Evolutionary conservation across 352 stramenopile genomes (phyloP), one percentile per base, ranked within the genome.

Genomic region (Globisporangium uncinulatum): DNA sequence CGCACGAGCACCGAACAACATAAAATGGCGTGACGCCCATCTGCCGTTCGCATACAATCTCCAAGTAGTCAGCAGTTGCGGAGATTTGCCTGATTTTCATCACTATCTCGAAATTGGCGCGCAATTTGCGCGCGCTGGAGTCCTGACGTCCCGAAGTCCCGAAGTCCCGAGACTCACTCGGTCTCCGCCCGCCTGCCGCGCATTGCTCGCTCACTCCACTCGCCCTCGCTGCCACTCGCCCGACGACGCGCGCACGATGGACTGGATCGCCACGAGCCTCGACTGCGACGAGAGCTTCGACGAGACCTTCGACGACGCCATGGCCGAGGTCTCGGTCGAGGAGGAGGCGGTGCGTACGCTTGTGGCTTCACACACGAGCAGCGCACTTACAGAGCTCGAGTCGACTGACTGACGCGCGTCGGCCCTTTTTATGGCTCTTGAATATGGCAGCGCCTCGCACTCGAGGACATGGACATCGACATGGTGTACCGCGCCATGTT

Each of bases 271-370:
- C 63, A 69, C 61, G 61, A 65, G 54, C 50, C 83, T 93, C 60
- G 79, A 79, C 50, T 93, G 83, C 69, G 77, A 94, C 59, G 83
- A 94, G 77, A 77, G 81, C 63, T 75, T 94, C 36, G 83, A 89
- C 62, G 79, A 90, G 37, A 64, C 51, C 51, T 56, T 29, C 49
- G 17, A 54, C 53, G 67, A 83, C 20, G 71, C 70, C 29, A 70
- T 70, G 43, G 70, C 69, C 63, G 76, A 74, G 53, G 62, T 66
- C 41, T 70, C 71, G 32, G 62, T 68, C 51, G 66, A 83, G 50
- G 69, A 79, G 54, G 68, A 86, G 32, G 69, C 65, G 44, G 71
- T 81, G 55, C 43, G 70, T 64, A 13, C 42, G 42, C 14, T 14
- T 17, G 14, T 45, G 41, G 15, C n/a, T 7, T 4, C 42, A 21